Evolutionary conservation across 2,329 filamentous ascomycete genomes (phyloP).

Genomic region (Pochonia chlamydosporia): DNA sequence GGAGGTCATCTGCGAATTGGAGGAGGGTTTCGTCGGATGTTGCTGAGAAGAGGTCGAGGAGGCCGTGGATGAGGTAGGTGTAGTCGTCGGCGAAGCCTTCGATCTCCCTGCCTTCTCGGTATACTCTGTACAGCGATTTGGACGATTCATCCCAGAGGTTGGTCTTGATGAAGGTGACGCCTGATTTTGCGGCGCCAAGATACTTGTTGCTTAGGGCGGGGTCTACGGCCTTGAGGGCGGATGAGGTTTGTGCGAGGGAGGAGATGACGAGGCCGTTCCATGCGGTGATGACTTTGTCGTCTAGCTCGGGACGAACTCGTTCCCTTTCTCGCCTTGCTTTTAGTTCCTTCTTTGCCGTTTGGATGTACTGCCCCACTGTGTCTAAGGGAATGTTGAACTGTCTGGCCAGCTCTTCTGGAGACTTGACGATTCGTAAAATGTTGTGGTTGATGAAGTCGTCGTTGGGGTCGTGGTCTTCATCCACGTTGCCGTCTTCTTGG

Average conservation of each 20-base stretch:
- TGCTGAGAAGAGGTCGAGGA: constrained; percentile 78
- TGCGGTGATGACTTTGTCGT: constrained; percentile 81
- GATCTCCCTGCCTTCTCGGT: constrained; percentile 58
- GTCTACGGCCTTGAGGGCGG: constrained; percentile 57
- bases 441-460: constrained; percentile 96
- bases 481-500: constrained; percentile 77
- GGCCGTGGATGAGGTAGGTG: constrained; percentile 76
- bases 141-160: constrained; percentile 64
- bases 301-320: constrained; percentile 69
- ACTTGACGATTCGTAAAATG: constrained; percentile 67
- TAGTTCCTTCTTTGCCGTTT: constrained; percentile 61
- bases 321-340: constrained; percentile 66
- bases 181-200: constrained; percentile 58
- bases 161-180: constrained; percentile 65
- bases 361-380: constrained; percentile 63
- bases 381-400: constrained; percentile 68
- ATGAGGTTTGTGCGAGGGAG: constrained; percentile 70
- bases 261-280: constrained; percentile 89
- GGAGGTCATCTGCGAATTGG: constrained; percentile 74
- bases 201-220: constrained; percentile 54
- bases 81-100: constrained; percentile 90
- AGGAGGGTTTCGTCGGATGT: constrained; percentile 73
- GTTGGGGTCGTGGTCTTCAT: constrained; percentile 74
- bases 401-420: constrained; percentile 61
- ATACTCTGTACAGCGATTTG: constrained; percentile 67